phyloP scores from a whole-genome alignment of 2,329 filamentous ascomycete species.

The Fusarium mangiferae region DNA sequence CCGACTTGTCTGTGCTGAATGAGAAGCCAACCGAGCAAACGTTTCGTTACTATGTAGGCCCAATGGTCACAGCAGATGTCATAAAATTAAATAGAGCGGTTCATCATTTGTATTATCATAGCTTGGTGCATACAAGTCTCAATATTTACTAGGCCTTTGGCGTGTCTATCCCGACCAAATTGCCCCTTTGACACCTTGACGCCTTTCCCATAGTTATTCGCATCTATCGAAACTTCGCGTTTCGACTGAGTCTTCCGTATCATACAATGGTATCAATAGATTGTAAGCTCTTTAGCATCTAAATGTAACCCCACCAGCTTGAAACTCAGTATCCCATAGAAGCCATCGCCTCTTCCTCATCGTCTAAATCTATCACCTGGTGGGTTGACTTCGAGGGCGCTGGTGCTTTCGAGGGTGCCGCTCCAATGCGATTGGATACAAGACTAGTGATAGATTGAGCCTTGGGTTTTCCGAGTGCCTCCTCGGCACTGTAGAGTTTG shows the following conservation, averaged over 20 bases:
- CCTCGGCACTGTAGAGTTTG: slow-evolving; percentile 79
- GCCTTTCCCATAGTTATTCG: slow-evolving; percentile 17
- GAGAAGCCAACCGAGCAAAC: background rate
- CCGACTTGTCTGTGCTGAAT: background rate
- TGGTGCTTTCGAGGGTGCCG: slow-evolving; percentile 21
- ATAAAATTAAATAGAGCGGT: background rate
- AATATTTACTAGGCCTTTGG: slow-evolving; percentile 29
- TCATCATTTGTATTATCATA: slow-evolving; percentile 33
- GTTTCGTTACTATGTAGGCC: background rate
- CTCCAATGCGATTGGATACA: slow-evolving; percentile 49
- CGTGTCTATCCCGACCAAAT: slow-evolving; percentile 16
- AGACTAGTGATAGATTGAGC: slow-evolving; percentile 53
- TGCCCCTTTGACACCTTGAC: slow-evolving; percentile 15
- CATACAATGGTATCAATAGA: slow-evolving; percentile 21
- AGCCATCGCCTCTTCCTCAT: slow-evolving; percentile 62
- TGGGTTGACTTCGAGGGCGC: slow-evolving; percentile 29
- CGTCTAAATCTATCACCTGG: slow-evolving; percentile 53
- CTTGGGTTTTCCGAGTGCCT: slow-evolving; percentile 51
- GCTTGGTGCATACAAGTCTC: slow-evolving; percentile 19
- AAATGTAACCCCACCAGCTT: background rate
- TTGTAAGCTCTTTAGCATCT: slow-evolving; percentile 1
- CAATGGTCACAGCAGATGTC: background rate
- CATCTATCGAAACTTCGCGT: slow-evolving; percentile 6
- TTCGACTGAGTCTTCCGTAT: background rate
- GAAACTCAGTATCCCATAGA: slow-evolving; percentile 54